Evolutionary conservation across 2,329 filamentous ascomycete genomes (phyloP).

Genomic region (Davidsoniella australis): DNA sequence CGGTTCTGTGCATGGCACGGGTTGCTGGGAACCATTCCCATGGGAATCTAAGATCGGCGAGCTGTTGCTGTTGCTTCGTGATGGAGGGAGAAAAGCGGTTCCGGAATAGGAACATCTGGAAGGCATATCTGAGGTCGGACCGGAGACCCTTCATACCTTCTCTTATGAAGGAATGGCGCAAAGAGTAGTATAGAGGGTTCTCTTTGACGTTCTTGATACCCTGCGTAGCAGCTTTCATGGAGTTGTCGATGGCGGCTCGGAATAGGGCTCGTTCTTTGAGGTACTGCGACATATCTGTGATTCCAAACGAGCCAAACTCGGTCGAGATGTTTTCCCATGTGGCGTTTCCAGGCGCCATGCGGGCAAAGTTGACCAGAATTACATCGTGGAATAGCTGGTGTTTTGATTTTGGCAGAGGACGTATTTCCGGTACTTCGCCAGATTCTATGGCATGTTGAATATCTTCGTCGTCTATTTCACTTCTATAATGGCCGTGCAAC

Average conservation of each 20-base stretch:
- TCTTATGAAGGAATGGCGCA: slow-evolving; percentile 43
- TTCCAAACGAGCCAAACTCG: slow-evolving; percentile 14
- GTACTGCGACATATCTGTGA: slow-evolving; percentile 22
- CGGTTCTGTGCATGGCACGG: slow-evolving; percentile 58
- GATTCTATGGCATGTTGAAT: slow-evolving; percentile 5
- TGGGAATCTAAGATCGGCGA: slow-evolving; percentile 77
- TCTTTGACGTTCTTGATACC: slow-evolving; percentile 18
- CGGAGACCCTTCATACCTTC: slow-evolving; percentile 32
- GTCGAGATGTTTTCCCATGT: slow-evolving; percentile 11
- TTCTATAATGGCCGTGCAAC: slow-evolving; percentile 3
- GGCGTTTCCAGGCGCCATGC: slow-evolving; percentile 8
- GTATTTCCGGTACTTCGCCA: slow-evolving; percentile 6
- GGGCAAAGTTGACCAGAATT: slow-evolving; percentile 9
- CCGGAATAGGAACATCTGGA: slow-evolving; percentile 47
- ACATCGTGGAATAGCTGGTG: slow-evolving; percentile 12
- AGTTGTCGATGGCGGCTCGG: slow-evolving; percentile 26
- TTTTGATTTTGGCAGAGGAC: slow-evolving; percentile 6
- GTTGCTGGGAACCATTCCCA: slow-evolving; percentile 86
- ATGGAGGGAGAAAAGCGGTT: slow-evolving; percentile 38
- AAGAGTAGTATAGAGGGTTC: slow-evolving; percentile 38
- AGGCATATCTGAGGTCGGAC: slow-evolving; percentile 47
- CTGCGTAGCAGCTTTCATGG: slow-evolving; percentile 27
- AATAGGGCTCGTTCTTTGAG: slow-evolving; percentile 29
- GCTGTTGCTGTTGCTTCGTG: slow-evolving; percentile 39
- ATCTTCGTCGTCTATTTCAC: not conserved